Percentiles rank a stretch among this genome's conserved stretches.
Conservation (phyloP, 1,284 basidiomycete species). For the Ceraceosorus guamensis region DNA sequence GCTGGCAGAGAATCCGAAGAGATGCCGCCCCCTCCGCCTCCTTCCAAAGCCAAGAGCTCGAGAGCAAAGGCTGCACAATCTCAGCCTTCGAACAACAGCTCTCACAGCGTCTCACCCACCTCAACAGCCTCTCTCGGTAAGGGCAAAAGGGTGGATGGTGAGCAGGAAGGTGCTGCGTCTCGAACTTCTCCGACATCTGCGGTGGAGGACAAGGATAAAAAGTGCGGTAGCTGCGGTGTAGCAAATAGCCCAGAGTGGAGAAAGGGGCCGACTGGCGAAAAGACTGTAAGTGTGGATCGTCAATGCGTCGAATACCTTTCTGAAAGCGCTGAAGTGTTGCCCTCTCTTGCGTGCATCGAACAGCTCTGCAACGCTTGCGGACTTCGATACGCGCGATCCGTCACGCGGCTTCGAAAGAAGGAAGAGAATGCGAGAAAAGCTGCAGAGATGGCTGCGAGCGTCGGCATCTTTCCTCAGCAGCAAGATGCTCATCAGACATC, state of each 20-base stretch:
- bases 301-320: not conserved
- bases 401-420: conserved; percentile 33
- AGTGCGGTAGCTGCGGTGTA: conserved; percentile 47
- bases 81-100: not conserved
- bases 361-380: conserved; percentile 46
- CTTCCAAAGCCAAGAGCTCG: too few species aligned
- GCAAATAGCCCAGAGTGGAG: conserved; percentile 85
- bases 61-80: conserved; percentile 8
- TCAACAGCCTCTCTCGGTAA: too few species aligned
- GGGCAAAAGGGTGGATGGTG: too few species aligned
- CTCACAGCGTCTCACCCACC: too few species aligned
- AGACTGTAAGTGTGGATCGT: conserved; percentile 17
- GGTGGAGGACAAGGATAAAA: conserved; percentile 10
- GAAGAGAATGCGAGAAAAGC: conserved; percentile 31
- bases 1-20: too few species aligned
- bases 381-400: conserved; percentile 40
- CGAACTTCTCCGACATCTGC: too few species aligned
- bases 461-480: conserved; percentile 3
- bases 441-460: conserved; percentile 8
- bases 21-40: too few species aligned
- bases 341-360: not conserved
- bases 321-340: not conserved
- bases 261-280: conserved; percentile 54
- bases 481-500: too few species aligned
- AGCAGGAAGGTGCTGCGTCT: too few species aligned